These are phyloP conservation scores for Debaryomyces subglobosus DNA, from an alignment of 1,139 yeast genomes.

Conservation along the genomic window DNA sequence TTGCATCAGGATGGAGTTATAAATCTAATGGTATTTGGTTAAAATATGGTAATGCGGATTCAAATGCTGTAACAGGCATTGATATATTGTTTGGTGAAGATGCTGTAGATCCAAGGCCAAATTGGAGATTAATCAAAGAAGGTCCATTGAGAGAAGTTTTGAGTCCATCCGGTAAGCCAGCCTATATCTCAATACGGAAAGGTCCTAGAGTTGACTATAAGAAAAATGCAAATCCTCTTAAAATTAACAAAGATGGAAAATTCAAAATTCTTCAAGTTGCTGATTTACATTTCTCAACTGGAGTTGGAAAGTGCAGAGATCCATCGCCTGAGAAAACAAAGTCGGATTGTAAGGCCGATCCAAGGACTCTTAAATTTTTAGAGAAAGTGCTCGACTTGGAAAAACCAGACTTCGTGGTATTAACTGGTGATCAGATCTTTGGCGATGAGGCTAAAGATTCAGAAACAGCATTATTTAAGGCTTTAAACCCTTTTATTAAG, in stretches of 20 bases:
- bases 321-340: conserved; percentile 54
- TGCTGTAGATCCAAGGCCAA: conserved; percentile 75
- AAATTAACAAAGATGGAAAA: conserved; percentile 41
- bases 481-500: conserved; percentile 67
- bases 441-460: conserved; percentile 76
- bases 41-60: conserved; percentile 45
- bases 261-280: conserved; percentile 85
- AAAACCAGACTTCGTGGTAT: conserved; percentile 76
- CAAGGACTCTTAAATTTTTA: conserved; percentile 64
- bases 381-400: conserved; percentile 67
- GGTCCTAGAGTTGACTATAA: conserved; percentile 29
- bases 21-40: conserved; percentile 39
- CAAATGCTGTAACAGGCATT: conserved; percentile 45
- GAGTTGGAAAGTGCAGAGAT: conserved; percentile 74
- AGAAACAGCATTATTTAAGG: conserved; percentile 76
- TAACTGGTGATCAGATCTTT: conserved; percentile 86
- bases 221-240: conserved; percentile 25
- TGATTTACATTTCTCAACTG: conserved; percentile 82
- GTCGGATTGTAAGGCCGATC: conserved; percentile 70
- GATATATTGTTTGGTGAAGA: conserved; percentile 74
- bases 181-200: conserved; percentile 35
- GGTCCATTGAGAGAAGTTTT: conserved; percentile 28
- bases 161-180: conserved; percentile 21
- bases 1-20: conserved; percentile 38
- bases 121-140: conserved; percentile 55